These are phyloP conservation scores for Cladophialophora bantiana DNA, from an alignment of 2,329 filamentous ascomycete genomes.

Conservation along the genomic window DNA sequence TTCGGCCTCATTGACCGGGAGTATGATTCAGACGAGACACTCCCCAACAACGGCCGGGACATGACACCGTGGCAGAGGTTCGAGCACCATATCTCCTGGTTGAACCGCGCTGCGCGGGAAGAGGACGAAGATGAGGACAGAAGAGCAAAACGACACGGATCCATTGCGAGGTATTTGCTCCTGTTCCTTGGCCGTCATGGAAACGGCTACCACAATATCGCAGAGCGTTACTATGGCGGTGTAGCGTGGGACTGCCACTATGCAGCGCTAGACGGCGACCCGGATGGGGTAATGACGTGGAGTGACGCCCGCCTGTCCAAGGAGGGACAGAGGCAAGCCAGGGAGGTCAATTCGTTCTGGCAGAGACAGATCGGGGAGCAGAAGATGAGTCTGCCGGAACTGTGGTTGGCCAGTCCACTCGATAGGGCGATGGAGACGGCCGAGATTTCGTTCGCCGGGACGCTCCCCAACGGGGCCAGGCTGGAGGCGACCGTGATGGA, in stretches of 20 bases:
- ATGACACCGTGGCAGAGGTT: conserved; percentile 66
- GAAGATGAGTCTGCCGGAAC: conserved; percentile 61
- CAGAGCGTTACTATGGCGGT: conserved; percentile 64
- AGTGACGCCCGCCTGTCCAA: conserved; percentile 65
- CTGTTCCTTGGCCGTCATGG: conserved; percentile 68
- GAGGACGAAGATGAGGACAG: conserved; percentile 4
- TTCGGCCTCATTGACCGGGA: conserved; percentile 59
- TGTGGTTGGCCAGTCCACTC: conserved; percentile 65
- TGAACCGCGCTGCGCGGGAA: conserved; percentile 52
- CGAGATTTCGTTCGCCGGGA: conserved; percentile 57
- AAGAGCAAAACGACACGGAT: conserved; percentile 16
- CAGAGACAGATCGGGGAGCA: conserved; percentile 48
- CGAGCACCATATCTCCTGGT: conserved; percentile 52
- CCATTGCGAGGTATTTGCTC: conserved; percentile 57
- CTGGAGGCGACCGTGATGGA: conserved; percentile 63
- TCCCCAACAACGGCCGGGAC: conserved; percentile 37
- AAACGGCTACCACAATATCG: conserved; percentile 68
- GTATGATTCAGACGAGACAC: conserved; percentile 51
- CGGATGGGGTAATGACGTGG: conserved; percentile 62
- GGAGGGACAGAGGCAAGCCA: conserved; percentile 61
- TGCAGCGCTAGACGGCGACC: conserved; percentile 61
- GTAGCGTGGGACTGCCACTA: conserved; percentile 68
- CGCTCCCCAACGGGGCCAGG: conserved; percentile 49
- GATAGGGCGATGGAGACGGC: conserved; percentile 65
- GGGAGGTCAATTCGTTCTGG: conserved; percentile 58